Evolutionary conservation across 2,329 filamentous ascomycete genomes (phyloP).

Genomic region (Trichoderma simmonsii): DNA sequence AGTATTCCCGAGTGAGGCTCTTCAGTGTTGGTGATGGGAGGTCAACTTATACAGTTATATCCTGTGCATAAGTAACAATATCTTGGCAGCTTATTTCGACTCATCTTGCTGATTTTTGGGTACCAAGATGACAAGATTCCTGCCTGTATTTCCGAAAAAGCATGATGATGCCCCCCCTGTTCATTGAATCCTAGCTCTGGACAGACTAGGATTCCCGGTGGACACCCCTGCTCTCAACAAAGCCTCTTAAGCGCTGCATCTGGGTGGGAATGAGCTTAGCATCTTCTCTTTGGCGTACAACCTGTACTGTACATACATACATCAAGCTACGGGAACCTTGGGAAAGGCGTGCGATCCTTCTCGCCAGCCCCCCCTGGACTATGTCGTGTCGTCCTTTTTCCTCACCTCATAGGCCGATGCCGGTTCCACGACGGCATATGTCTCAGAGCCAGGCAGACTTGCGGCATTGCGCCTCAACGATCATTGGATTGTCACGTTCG

Average conservation of each 20-base stretch:
- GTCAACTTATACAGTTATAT: neutral
- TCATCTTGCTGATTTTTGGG: neutral
- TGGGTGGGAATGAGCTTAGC: neutral
- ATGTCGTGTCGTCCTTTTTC: neutral
- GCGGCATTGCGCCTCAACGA: neutral
- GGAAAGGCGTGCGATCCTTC: neutral
- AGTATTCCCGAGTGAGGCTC: neutral
- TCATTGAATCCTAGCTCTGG: neutral
- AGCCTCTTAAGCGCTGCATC: slow-evolving; percentile 6
- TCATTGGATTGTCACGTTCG: neutral
- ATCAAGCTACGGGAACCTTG: neutral
- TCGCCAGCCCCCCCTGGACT: neutral
- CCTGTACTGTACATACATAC: neutral
- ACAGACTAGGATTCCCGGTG: neutral
- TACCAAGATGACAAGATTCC: neutral
- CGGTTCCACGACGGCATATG: neutral
- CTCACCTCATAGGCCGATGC: neutral
- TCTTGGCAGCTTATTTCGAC: neutral
- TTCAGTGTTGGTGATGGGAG: neutral
- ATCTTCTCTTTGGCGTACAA: neutral
- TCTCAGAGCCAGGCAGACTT: neutral
- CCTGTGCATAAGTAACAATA: neutral
- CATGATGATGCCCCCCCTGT: neutral
- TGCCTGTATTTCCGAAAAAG: neutral
- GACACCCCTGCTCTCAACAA: neutral